Percentiles rank a stretch among this genome's conserved stretches.
Conservation (phyloP, 352 stramenopile genomes). For the Pythium scleroteichum region DNA sequence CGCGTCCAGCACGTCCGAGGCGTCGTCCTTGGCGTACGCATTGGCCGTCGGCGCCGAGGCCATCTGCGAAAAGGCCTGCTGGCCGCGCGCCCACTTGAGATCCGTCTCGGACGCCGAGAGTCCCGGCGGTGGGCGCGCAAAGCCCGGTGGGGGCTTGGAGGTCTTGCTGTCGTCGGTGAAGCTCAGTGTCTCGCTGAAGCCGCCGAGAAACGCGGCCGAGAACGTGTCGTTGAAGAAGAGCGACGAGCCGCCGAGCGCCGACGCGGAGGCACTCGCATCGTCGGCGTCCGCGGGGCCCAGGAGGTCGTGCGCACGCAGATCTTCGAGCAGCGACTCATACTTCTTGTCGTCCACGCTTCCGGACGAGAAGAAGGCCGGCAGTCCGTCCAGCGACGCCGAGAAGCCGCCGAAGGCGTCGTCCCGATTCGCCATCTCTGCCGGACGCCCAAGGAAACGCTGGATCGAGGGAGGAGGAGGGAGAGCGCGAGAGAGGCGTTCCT, state of each 20-base stretch:
- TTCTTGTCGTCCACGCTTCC: slow-evolving; percentile 83
- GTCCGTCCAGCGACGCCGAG: slow-evolving; percentile 41
- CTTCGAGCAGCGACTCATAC: slow-evolving; percentile 84
- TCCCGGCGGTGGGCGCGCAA: slow-evolving; percentile 54
- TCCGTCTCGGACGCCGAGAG: slow-evolving; percentile 61
- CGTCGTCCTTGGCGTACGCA: slow-evolving; percentile 32
- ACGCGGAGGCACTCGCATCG: slow-evolving; percentile 25
- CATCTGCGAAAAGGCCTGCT: slow-evolving; percentile 72
- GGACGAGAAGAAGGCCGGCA: slow-evolving; percentile 81
- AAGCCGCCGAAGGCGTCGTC: slow-evolving; percentile 33
- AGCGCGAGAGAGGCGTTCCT: no score
- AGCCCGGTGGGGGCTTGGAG: slow-evolving; percentile 48
- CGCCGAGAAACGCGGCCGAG: slow-evolving; percentile 82
- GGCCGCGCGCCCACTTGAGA: slow-evolving; percentile 77
- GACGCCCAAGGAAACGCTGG: no score
- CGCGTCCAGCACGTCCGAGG: slow-evolving; percentile 59
- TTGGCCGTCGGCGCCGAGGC: slow-evolving; percentile 7
- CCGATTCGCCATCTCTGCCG: slow-evolving; percentile 6
- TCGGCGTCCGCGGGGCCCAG: slow-evolving; percentile 60
- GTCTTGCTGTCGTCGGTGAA: slow-evolving; percentile 8
- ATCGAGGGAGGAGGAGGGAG: no score
- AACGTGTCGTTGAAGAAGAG: slow-evolving; percentile 88
- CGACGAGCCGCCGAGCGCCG: slow-evolving; percentile 47
- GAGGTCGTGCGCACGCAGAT: slow-evolving; percentile 83
- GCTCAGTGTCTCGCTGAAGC: slow-evolving; percentile 50